These are phyloP conservation scores for Candida glucosophila DNA, from an alignment of 1,139 yeast genomes.

Conservation along the genomic window DNA sequence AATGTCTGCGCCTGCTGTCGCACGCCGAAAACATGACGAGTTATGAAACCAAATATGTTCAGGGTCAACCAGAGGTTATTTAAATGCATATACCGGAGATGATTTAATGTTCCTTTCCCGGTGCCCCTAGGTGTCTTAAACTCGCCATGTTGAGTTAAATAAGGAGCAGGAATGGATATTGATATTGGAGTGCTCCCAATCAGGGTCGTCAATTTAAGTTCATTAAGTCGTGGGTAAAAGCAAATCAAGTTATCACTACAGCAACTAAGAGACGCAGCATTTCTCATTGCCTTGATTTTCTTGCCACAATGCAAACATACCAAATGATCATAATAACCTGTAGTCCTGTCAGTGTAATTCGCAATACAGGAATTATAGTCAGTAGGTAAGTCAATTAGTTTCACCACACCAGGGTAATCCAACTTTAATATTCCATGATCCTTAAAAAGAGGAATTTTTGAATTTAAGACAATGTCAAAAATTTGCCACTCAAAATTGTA, in stretches of 20 bases:
- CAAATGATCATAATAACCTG: slow-evolving; percentile 15
- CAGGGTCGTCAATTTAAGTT: slow-evolving; percentile 29
- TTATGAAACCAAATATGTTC: slow-evolving; percentile 32
- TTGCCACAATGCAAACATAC: slow-evolving; percentile 28
- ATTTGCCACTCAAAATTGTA: slow-evolving; percentile 16
- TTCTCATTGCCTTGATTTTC: slow-evolving; percentile 10
- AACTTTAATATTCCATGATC: slow-evolving; percentile 18
- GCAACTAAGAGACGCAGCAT: slow-evolving; percentile 15
- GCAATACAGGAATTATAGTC: slow-evolving; percentile 24
- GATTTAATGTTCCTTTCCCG: slow-evolving; percentile 46
- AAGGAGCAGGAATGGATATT: slow-evolving; percentile 48
- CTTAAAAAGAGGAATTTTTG: slow-evolving; percentile 18
- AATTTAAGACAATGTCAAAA: slow-evolving; percentile 16
- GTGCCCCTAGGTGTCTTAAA: slow-evolving; percentile 45
- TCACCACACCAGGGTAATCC: slow-evolving; percentile 31
- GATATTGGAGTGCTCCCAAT: slow-evolving; percentile 20
- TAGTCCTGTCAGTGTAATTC: slow-evolving; percentile 10
- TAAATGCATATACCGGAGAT: slow-evolving; percentile 44
- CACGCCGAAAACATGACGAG: slow-evolving; percentile 24
- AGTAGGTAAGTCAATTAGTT: slow-evolving; percentile 30
- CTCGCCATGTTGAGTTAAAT: slow-evolving; percentile 67
- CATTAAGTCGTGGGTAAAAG: slow-evolving; percentile 33
- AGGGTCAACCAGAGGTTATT: slow-evolving; percentile 54
- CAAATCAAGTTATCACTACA: slow-evolving; percentile 27
- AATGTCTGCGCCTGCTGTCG: slow-evolving; percentile 8